Percentiles rank a stretch among this genome's conserved stretches.
These are phyloP conservation scores for Kingdonia uniflora DNA, from an alignment of 164 flowering plant species.

Conservation along the genomic window DNA sequence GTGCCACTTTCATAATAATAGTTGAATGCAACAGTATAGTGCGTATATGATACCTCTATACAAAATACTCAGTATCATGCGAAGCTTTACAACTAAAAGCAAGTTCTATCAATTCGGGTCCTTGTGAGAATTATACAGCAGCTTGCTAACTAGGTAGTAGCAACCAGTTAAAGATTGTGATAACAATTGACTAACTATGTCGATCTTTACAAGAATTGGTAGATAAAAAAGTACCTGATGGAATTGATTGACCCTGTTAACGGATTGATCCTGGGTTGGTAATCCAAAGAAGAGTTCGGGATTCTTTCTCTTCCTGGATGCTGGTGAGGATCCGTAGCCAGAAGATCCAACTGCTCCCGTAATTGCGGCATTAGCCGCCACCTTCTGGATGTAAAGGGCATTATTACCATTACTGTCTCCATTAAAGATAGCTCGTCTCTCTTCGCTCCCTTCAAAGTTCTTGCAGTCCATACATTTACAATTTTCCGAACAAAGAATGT, in stretches of 20 bases:
- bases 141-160: too few species aligned
- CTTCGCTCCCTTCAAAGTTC: conserved; percentile 95
- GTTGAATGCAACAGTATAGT: too few species aligned
- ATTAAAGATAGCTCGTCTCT: conserved; percentile 83
- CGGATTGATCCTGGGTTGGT: conserved; percentile 40
- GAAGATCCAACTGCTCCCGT: conserved; percentile 95
- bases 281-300: conserved; percentile 45
- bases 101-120: too few species aligned
- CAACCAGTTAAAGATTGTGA: too few species aligned
- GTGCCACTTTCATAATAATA: too few species aligned
- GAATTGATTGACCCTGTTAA: conserved; percentile 39
- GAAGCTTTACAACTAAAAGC: too few species aligned
- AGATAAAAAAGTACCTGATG: conserved; percentile 45
- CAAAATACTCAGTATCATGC: too few species aligned
- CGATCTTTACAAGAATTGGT: too few species aligned
- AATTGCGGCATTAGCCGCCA: conserved; percentile 86
- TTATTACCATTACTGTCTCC: conserved; percentile 61
- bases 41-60: too few species aligned
- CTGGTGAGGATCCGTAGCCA: conserved; percentile 73
- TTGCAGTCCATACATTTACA: conserved; percentile 97
- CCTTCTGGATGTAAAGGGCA: conserved; percentile 71
- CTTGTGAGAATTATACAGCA: too few species aligned
- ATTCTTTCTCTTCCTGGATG: conserved; percentile 58
- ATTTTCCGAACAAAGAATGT: conserved; percentile 90
- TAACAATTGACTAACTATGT: too few species aligned